Percentiles rank a stretch among this genome's conserved stretches.
Evolutionary conservation across 352 stramenopile genomes (phyloP).

Genomic region (Phytophthora sp.): DNA sequence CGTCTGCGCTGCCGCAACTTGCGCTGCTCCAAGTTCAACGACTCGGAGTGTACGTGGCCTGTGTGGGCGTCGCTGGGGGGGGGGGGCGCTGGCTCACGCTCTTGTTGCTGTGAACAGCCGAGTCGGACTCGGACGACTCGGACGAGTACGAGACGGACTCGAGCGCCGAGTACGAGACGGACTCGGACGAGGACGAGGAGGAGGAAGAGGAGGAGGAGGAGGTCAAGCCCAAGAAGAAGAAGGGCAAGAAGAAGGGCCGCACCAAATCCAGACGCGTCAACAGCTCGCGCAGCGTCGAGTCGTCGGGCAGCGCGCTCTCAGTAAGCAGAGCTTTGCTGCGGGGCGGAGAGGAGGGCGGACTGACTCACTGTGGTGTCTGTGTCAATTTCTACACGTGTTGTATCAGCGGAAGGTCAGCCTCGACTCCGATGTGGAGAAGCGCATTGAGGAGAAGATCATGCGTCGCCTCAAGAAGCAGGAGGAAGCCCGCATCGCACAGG

Average conservation of each 20-base stretch:
- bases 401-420: conserved; percentile 60
- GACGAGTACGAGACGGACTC: conserved; percentile 74
- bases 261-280: conserved; percentile 53
- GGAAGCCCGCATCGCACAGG: conserved; percentile 81
- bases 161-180: conserved; percentile 64
- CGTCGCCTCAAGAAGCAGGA: conserved; percentile 88
- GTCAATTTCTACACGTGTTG: not conserved
- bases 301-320: conserved; percentile 33
- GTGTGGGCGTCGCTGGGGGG: not conserved
- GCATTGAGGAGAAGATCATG: conserved; percentile 90
- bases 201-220: conserved; percentile 78
- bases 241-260: conserved; percentile 53
- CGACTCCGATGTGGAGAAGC: conserved; percentile 80
- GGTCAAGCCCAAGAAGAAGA: conserved; percentile 73
- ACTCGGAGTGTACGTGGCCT: conserved; percentile 85
- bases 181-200: conserved; percentile 55
- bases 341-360: not conserved
- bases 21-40: conserved; percentile 90
- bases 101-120: conserved; percentile 44
- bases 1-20: conserved; percentile 85
- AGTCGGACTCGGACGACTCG: conserved; percentile 81
- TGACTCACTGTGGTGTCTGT: conserved; percentile 17
- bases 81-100: too few species aligned
- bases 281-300: conserved; percentile 51
- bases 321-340: conserved; percentile 13